Conservation (phyloP, 176 grass and related monocot genomes). For the Phragmites australis region DNA sequence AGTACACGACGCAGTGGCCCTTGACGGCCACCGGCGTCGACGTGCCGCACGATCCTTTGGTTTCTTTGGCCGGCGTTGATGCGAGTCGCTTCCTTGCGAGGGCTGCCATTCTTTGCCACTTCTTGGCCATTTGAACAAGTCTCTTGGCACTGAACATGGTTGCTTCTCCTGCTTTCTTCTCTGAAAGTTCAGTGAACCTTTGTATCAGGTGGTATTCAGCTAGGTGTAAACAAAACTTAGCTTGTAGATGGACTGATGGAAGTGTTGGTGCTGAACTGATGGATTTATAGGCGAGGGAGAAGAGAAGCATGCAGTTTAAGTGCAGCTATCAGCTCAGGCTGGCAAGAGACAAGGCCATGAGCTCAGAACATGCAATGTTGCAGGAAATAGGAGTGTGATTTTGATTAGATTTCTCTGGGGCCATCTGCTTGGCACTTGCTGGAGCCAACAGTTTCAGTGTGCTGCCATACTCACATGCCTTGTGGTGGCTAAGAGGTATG, state of each 20-base stretch:
- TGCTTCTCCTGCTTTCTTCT: background rate
- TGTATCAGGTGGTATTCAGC: background rate
- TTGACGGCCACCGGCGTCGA: constrained; percentile 15
- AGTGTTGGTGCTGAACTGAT: background rate
- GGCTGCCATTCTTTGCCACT: constrained; percentile 35
- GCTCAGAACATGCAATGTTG: constrained; percentile 26
- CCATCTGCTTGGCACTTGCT: background rate
- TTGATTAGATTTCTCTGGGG: constrained; percentile 23
- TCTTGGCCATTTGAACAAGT: constrained; percentile 46
- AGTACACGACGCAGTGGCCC: constrained; percentile 66
- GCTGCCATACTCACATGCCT: background rate
- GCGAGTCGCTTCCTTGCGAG: constrained; percentile 40
- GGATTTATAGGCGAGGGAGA: constrained; percentile 35
- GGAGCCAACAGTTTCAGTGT: background rate
- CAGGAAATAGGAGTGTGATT: background rate
- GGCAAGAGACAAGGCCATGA: constrained; percentile 43
- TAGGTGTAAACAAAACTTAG: background rate
- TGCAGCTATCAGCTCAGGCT: background rate
- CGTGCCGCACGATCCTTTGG: background rate
- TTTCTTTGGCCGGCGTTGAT: background rate
- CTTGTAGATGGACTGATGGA: background rate
- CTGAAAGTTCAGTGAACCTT: background rate
- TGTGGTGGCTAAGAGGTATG: constrained; percentile 8
- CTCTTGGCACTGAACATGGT: constrained; percentile 47
- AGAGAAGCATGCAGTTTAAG: background rate